Evolutionary conservation across 495 filamentous ascomycete species (phyloP).

Genomic region (Alectoria sarmentosa): DNA sequence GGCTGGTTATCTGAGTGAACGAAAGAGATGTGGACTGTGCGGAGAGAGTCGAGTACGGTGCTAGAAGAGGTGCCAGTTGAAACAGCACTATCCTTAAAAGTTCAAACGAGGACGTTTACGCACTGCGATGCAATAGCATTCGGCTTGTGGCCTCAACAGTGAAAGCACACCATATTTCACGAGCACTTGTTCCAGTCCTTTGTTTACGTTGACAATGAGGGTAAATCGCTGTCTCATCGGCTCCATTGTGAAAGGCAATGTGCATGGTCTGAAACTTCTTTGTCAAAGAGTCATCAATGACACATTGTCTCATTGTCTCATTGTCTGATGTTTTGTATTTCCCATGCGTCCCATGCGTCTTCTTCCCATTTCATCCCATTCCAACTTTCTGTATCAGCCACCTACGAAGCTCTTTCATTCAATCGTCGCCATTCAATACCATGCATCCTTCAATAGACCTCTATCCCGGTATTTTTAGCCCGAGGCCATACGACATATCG

Average conservation of each 20-base stretch:
- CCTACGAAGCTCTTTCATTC: background rate
- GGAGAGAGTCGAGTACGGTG: too few relatives aligned
- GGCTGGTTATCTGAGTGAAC: too few relatives aligned
- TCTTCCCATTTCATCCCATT: background rate
- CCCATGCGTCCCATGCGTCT: background rate
- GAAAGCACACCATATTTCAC: background rate
- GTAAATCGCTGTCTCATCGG: background rate
- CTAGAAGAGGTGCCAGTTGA: too few relatives aligned
- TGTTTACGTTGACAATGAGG: background rate
- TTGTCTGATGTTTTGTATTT: background rate
- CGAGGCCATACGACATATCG: background rate
- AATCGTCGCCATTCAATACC: background rate
- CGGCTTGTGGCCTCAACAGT: background rate
- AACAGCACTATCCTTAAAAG: too few relatives aligned
- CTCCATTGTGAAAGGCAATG: background rate
- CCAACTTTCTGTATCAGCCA: background rate
- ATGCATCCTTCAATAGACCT: background rate
- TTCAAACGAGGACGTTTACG: too few relatives aligned
- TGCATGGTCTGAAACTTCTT: background rate
- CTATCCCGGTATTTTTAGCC: background rate
- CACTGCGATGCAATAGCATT: background rate
- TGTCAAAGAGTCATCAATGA: background rate
- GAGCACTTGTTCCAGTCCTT: background rate
- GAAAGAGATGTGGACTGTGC: too few relatives aligned
- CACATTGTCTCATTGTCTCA: background rate